These are phyloP conservation scores for Sequoia sempervirens DNA, from an alignment of 75 land plant species.

Conservation along the genomic window DNA sequence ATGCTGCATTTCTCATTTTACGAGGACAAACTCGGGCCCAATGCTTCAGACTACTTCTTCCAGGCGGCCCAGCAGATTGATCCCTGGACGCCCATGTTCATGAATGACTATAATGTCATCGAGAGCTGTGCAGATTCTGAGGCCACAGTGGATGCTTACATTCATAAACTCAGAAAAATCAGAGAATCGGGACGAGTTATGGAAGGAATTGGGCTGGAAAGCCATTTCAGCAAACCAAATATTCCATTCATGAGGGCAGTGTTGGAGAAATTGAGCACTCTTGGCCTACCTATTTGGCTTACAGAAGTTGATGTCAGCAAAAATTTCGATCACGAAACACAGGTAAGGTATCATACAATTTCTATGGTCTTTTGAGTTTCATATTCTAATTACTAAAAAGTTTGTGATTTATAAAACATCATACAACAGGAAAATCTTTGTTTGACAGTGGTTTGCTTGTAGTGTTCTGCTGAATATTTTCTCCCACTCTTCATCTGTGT, in stretches of 20 bases:
- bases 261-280: constrained; percentile 62
- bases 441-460: no score
- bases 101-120: constrained; percentile 81
- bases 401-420: no score
- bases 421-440: no score
- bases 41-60: constrained; percentile 53
- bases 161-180: constrained; percentile 37
- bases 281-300: constrained; percentile 75
- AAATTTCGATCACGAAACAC: constrained; percentile 33
- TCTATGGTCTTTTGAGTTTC: background rate
- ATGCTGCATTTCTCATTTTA: constrained; percentile 79
- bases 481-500: no score
- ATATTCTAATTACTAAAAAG: no score
- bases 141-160: constrained; percentile 52
- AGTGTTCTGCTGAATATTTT: no score
- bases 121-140: constrained; percentile 56
- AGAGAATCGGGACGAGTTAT: constrained; percentile 32
- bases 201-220: constrained; percentile 74
- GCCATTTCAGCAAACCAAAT: constrained; percentile 69
- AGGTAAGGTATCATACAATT: constrained; percentile 21
- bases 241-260: constrained; percentile 54
- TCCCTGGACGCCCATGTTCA: constrained; percentile 60
- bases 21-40: constrained; percentile 54
- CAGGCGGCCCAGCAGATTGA: constrained; percentile 43
- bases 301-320: constrained; percentile 59